Evolutionary conservation across 2,329 filamentous ascomycete genomes (phyloP).

Genomic region (Cadophora malorum): DNA sequence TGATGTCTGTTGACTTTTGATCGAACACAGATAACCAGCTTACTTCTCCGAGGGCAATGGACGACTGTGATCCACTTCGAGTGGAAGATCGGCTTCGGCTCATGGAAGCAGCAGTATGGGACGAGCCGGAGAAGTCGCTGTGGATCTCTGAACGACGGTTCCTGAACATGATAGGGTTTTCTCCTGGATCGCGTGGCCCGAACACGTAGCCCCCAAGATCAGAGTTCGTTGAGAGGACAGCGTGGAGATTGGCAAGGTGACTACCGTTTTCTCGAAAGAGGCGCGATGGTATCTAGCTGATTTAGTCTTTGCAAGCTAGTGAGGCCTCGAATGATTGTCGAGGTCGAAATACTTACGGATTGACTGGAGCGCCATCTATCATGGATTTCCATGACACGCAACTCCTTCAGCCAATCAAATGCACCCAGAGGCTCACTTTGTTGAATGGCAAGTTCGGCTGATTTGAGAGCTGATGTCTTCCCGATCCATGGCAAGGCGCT

Average conservation of each 20-base stretch:
- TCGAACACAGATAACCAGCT: slow-evolving; percentile 34
- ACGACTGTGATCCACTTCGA: slow-evolving; percentile 10
- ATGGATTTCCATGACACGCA: slow-evolving; percentile 41
- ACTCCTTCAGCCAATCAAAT: slow-evolving; percentile 44
- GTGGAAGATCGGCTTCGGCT: slow-evolving; percentile 11
- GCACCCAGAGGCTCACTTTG: slow-evolving; percentile 42
- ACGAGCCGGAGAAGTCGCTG: not conserved
- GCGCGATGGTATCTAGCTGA: not conserved
- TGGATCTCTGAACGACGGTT: slow-evolving; percentile 1
- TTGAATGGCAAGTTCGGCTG: slow-evolving; percentile 30
- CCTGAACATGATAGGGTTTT: not conserved
- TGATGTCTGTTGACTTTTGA: slow-evolving; percentile 17
- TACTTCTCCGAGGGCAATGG: not conserved
- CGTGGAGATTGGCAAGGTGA: not conserved
- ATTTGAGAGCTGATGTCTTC: slow-evolving; percentile 32
- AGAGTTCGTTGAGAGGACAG: slow-evolving; percentile 25
- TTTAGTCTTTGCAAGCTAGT: not conserved
- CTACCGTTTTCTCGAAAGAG: slow-evolving; percentile 14
- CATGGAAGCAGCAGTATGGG: not conserved
- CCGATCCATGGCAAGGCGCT: slow-evolving; percentile 42
- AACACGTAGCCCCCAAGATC: not conserved
- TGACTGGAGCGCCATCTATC: slow-evolving; percentile 41
- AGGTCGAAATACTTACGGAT: slow-evolving; percentile 24
- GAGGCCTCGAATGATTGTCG: not conserved
- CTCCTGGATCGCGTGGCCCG: not conserved